Evolutionary conservation across 2,329 filamentous ascomycete genomes (phyloP).

Genomic region (Cadophora luteo-olivacea): DNA sequence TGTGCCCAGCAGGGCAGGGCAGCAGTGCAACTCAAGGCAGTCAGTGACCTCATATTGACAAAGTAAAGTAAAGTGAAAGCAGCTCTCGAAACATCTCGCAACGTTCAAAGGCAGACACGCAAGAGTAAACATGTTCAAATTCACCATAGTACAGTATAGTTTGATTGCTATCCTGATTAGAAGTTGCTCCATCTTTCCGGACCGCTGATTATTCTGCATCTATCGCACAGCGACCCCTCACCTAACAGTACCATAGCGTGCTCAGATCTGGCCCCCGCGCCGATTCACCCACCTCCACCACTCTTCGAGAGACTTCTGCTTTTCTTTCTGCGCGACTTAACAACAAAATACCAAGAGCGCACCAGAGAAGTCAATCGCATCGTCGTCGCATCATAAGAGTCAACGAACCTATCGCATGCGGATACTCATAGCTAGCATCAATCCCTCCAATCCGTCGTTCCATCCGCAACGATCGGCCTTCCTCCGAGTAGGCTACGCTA

Average conservation of each 20-base stretch:
- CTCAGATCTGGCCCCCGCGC: constrained; percentile 7
- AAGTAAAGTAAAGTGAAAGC: too few species aligned
- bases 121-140: not conserved
- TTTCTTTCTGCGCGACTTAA: not conserved
- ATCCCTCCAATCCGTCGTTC: not conserved
- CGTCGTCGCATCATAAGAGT: not conserved
- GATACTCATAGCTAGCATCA: not conserved
- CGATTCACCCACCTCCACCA: not conserved
- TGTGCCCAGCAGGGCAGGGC: too few species aligned
- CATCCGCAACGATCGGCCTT: not conserved
- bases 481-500: not conserved
- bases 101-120: not conserved
- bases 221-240: not conserved
- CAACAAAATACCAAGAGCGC: not conserved
- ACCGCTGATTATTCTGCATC: not conserved
- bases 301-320: not conserved
- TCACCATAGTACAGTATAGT: not conserved
- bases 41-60: not conserved
- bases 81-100: not conserved
- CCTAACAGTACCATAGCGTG: not conserved
- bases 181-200: constrained; percentile 5
- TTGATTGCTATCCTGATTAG: not conserved
- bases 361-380: not conserved
- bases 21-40: not conserved
- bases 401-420: not conserved